A percentile compares a stretch with the other conserved stretches of the same genome.
Evolutionary conservation across 306 rosid genomes (phyloP).

Genomic region (Castanopsis chinensis): DNA sequence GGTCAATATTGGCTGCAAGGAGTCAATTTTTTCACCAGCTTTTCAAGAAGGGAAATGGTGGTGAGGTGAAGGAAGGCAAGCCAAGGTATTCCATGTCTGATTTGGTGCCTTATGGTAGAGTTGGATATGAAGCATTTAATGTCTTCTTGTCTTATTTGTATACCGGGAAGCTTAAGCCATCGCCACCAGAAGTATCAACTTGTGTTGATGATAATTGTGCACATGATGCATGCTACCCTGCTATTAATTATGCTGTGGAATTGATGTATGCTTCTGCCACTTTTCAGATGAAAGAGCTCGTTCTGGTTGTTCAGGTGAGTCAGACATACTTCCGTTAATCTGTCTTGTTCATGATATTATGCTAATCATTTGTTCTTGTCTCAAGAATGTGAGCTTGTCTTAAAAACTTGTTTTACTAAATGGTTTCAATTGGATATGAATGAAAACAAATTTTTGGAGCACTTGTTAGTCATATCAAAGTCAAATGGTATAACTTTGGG

Average conservation of each 20-base stretch:
- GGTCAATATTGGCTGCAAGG: constrained; percentile 75
- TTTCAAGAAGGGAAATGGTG: constrained; percentile 54
- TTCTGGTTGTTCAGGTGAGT: constrained; percentile 74
- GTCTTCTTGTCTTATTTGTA: constrained; percentile 79
- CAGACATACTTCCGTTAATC: constrained; percentile 3
- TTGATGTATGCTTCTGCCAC: constrained; percentile 84
- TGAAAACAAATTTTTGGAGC: neutral
- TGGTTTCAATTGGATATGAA: neutral
- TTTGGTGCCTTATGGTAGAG: constrained; percentile 57
- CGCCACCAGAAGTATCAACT: constrained; percentile 71
- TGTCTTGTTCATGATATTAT: neutral
- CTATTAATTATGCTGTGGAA: constrained; percentile 75
- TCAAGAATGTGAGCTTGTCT: neutral
- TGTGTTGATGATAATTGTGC: constrained; percentile 76
- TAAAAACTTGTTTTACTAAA: neutral
- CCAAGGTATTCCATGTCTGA: constrained; percentile 68
- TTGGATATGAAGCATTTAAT: constrained; percentile 70
- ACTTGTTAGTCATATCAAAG: neutral
- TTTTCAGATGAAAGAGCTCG: constrained; percentile 86
- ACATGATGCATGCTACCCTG: constrained; percentile 87
- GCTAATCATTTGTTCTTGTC: neutral
- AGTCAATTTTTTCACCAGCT: constrained; percentile 75
- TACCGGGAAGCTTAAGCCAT: constrained; percentile 73
- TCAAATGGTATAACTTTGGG: neutral
- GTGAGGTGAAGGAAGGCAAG: constrained; percentile 49